Evolutionary conservation across 2,329 filamentous ascomycete genomes (phyloP), one percentile per base, ranked within the genome.

Genomic region (Penicillium freii): DNA sequence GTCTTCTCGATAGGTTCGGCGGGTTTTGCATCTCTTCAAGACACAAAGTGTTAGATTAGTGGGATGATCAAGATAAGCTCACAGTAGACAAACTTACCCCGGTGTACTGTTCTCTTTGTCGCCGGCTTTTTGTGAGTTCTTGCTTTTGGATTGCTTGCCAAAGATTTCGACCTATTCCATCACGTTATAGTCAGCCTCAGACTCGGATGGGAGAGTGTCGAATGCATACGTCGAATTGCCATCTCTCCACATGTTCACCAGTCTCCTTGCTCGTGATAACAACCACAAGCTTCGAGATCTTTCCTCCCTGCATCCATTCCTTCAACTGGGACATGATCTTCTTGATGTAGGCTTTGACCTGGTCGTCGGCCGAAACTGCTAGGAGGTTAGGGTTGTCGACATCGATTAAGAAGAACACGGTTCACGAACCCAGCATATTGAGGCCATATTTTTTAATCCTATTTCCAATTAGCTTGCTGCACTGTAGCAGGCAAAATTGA

Each of bases 291-390:
- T 96, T 97, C 51, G 91, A 95, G 73, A 99, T 97, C 78, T 99
- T 97, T 73, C 92, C 91, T 68, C 89, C 90, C 52, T 92, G 83
- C 92, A 97, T 97, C 94, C 94, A 99, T 73, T 91, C 91, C 79
- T 95, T 93, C 57, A 99, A 85, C 77, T 99, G 94, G 29, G 87
- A 88, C 92, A 97, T 99, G 79, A 99, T 97, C 78, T 95, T 96
- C 77, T 96, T 97, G 81, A 99, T 96, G 78, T 99, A 99, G 33
- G 92, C 91, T 77, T 96, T 96, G 73, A 99, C 94, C 78, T 99
- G 93, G 80, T 97, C 94, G 74, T 99, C 94, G 62, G 92, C 86
- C 33, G 93, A 95, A 51, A 97, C 92, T 87, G 60, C 66, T 45
- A 68, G 58, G 42, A 56, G 27, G 49, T 56, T 57, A 54, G 55